Conservation (phyloP, 108 stramenopile species). For the Cyclotella atomus region DNA sequence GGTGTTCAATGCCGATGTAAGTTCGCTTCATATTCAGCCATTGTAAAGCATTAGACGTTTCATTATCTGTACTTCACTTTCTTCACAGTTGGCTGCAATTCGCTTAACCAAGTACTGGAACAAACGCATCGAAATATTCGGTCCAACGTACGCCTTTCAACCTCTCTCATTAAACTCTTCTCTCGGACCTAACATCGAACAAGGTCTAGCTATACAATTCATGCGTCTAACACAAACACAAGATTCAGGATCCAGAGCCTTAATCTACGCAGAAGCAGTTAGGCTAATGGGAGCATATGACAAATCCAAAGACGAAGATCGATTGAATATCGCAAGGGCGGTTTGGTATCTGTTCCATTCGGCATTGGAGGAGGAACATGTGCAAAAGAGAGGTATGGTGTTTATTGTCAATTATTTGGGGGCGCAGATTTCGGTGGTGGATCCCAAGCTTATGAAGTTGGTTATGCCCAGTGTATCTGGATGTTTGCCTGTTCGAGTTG, state of each 20-base stretch:
- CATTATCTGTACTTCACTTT: background rate
- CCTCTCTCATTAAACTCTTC: conserved; percentile 33
- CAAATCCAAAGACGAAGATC: background rate
- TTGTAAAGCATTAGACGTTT: background rate
- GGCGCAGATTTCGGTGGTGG: conserved; percentile 46
- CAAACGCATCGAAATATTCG: conserved; percentile 61
- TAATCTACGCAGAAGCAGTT: background rate
- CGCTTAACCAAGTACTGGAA: conserved; percentile 59
- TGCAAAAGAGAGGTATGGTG: conserved; percentile 56
- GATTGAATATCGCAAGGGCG: background rate
- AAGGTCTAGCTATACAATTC: conserved; percentile 2
- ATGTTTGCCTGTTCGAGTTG: conserved; percentile 57
- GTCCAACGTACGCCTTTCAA: conserved; percentile 44
- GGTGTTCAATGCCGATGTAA: conserved; percentile 56
- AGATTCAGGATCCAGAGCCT: background rate
- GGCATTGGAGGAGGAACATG: conserved; percentile 1
- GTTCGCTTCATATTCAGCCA: conserved; percentile 1
- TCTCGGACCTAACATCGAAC: conserved; percentile 4
- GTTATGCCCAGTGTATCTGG: conserved; percentile 48
- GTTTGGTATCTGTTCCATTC: conserved; percentile 4
- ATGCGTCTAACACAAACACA: background rate
- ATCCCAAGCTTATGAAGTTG: conserved; percentile 43
- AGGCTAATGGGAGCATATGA: background rate
- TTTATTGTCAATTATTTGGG: conserved; percentile 35
- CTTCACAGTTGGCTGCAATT: conserved; percentile 35